Base-by-base conservation (phyloP, 176 grass and related monocot species). In the Rhynchospora pubera region DNA sequence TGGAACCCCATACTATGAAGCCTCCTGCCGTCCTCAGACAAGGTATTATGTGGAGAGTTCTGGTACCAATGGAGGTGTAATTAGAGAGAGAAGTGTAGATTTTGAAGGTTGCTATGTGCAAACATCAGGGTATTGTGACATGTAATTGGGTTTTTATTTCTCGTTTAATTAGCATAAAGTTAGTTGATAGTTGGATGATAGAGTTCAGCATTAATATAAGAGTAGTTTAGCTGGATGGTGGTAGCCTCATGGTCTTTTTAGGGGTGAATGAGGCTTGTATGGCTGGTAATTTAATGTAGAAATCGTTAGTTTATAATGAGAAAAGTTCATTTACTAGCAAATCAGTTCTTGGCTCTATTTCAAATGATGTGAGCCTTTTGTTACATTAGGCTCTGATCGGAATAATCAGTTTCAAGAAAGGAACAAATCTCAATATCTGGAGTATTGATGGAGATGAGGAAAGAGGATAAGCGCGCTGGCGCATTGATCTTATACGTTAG, bases 81-180 rank as follows among this genome's bases (percentile, higher is more conserved):
- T 92, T 93, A 97, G 82, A 87, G 92, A 87, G 84, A 94, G 92
- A 80, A 83, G 87, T 85, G 75, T 90, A 77, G 94, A 92, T 77
- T 79, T 86, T 78, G 86, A 90, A 91, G 88, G 88, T 74, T 90
- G 86, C 91, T 90, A 87, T 90, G 91, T 97, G 74, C 91, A 89
- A 89, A 91, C 89, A 87, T 92, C 91, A 88, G 91, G 89, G 65
- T 94, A 91, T 89, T 97, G 91, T 84, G 86, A 90, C 50, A 89
- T 94, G 91, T 97, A 91, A 91, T 87, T 43, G 13, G 30, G 28
- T 61, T 75, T 77, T 22, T 9, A 55, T 77, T 76, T 77, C 23
- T 77, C 23, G 72, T 77, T 77, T 77, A 77, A 77, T 77, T 77
- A 77, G 72, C 72, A 77, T 77, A 77, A 77, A 77, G 50, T 77